phyloP scores from a whole-genome alignment of 192 early-diverging fungal species.

The Podila minutissima region DNA sequence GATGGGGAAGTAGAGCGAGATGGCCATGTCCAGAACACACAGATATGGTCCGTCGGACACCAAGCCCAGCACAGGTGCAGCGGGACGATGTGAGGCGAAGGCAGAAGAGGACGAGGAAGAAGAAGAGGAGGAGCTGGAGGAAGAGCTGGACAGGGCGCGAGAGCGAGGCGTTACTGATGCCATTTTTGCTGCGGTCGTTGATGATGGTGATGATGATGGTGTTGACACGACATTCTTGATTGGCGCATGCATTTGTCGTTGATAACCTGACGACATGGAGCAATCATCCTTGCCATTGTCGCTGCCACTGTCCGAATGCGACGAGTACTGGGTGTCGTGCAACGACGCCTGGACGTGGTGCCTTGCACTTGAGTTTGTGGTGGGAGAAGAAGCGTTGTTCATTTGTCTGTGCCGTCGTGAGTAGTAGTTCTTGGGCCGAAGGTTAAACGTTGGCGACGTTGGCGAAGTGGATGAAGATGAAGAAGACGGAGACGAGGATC shows the following conservation, averaged over 20 bases:
- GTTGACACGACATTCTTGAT: neutral
- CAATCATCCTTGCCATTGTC: constrained; percentile 26
- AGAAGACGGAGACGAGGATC: neutral
- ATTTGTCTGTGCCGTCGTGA: constrained; percentile 25
- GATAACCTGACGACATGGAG: constrained; percentile 4
- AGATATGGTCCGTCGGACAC: constrained; percentile 33
- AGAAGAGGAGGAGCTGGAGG: neutral
- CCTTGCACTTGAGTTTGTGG: neutral
- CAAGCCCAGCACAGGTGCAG: neutral
- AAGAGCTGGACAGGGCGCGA: neutral
- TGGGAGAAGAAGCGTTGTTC: neutral
- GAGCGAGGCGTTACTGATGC: neutral
- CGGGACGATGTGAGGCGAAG: neutral
- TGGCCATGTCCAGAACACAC: constrained; percentile 35
- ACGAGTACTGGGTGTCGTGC: neutral
- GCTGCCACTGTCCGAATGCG: constrained; percentile 41
- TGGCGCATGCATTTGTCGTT: neutral
- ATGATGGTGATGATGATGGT: neutral
- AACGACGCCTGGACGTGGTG: neutral
- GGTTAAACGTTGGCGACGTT: constrained; percentile 19
- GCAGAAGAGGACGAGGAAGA: neutral
- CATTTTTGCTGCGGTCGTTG: constrained; percentile 1
- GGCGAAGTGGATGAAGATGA: constrained; percentile 5
- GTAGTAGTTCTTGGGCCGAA: constrained; percentile 50
- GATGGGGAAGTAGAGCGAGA: constrained; percentile 57